Percentiles rank a stretch among this genome's conserved stretches.
Evolutionary conservation across 2,329 filamentous ascomycete species (phyloP).

Genomic region (Cytospora piceicola): DNA sequence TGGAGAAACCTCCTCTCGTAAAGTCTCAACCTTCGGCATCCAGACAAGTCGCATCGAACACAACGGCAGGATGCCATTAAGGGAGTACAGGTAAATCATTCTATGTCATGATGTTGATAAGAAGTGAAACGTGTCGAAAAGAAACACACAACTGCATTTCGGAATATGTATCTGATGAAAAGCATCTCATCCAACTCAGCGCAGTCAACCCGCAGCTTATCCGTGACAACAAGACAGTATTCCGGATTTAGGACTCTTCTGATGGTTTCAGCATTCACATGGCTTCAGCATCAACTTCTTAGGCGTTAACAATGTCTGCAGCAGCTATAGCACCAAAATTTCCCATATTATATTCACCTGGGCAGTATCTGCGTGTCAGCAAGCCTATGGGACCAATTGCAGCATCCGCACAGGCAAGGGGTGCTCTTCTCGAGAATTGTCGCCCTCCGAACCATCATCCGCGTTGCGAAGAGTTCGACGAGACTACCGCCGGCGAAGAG

Average conservation of each 20-base stretch:
- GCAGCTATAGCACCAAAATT: slow-evolving; percentile 38
- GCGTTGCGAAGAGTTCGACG: slow-evolving; percentile 38
- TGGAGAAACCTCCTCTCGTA: neutral
- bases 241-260: neutral
- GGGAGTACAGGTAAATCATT: slow-evolving; percentile 37
- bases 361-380: slow-evolving; percentile 33
- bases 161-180: slow-evolving; percentile 38
- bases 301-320: slow-evolving; percentile 38
- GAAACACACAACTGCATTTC: slow-evolving; percentile 36
- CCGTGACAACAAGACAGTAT: neutral
- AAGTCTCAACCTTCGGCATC: neutral
- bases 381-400: slow-evolving; percentile 38
- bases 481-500: slow-evolving; percentile 33
- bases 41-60: neutral
- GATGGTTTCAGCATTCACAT: slow-evolving; percentile 31
- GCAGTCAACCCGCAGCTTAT: neutral
- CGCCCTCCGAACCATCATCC: slow-evolving; percentile 32
- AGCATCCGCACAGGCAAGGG: slow-evolving; percentile 34
- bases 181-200: slow-evolving; percentile 36
- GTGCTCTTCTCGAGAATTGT: slow-evolving; percentile 36
- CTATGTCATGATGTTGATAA: slow-evolving; percentile 33
- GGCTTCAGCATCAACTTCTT: slow-evolving; percentile 37
- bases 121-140: slow-evolving; percentile 35
- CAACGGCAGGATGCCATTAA: slow-evolving; percentile 17
- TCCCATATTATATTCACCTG: slow-evolving; percentile 38